Conservation (phyloP, 768 basidiomycete genomes). For the Leccinum rimulosum region DNA sequence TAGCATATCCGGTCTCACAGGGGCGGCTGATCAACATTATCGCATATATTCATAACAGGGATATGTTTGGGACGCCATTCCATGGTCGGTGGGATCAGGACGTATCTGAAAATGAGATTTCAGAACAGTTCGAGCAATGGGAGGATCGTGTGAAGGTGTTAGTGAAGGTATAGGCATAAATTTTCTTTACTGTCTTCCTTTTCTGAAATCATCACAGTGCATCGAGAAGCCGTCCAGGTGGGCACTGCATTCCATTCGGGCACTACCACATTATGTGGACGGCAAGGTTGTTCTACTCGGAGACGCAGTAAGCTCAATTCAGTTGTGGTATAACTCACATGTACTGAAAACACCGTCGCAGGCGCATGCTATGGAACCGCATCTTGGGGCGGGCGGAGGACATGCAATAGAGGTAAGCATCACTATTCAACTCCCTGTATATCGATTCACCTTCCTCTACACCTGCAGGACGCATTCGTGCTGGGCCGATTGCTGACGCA, state of each 20-base stretch:
- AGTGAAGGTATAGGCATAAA: conserved; percentile 8
- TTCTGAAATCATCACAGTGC: conserved; percentile 25
- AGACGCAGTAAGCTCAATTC: conserved; percentile 40
- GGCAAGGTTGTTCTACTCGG: conserved; percentile 45
- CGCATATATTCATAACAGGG: conserved; percentile 27
- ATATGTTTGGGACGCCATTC: conserved; percentile 31
- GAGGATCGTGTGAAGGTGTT: conserved; percentile 9
- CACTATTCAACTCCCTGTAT: neutral
- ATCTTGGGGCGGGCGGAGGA: conserved; percentile 48
- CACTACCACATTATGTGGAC: conserved; percentile 38
- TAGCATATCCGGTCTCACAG: conserved; percentile 39
- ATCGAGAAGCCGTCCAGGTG: conserved; percentile 39
- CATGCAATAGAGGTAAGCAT: conserved; percentile 47
- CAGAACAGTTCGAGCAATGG: conserved; percentile 29
- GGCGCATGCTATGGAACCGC: conserved; percentile 49
- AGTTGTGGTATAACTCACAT: neutral
- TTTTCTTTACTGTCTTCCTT: neutral
- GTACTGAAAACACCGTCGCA: conserved; percentile 6
- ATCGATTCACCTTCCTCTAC: neutral
- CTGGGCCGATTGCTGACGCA: conserved; percentile 30
- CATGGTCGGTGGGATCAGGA: conserved; percentile 31
- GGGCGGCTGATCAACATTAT: conserved; percentile 38
- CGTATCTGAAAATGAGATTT: conserved; percentile 32
- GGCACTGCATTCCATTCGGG: conserved; percentile 42
- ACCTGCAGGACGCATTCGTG: conserved; percentile 28